phyloP scores from a whole-genome alignment of 139 green algal genomes.

The Dunaliella sp. region DNA sequence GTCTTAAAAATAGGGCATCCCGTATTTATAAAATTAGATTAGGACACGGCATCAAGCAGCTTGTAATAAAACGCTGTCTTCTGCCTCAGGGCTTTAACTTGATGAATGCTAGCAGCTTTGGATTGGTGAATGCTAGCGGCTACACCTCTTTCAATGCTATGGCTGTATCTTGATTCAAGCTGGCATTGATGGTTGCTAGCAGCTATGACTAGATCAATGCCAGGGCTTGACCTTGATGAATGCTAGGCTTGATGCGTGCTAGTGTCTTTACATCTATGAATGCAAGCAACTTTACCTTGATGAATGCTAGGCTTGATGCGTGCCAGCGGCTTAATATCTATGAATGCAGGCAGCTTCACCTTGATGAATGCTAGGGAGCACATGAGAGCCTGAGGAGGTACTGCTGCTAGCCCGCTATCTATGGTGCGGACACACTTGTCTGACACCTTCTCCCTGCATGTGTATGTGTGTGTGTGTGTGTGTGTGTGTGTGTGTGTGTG shows the following conservation, averaged over 20 bases:
- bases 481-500: too few relatives aligned
- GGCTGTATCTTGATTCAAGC: too few relatives aligned
- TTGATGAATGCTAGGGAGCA: slow-evolving; percentile 61
- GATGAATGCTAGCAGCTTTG: too few relatives aligned
- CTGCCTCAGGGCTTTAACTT: too few relatives aligned
- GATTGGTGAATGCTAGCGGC: too few relatives aligned
- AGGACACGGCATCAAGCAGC: too few relatives aligned
- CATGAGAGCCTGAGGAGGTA: slow-evolving; percentile 62
- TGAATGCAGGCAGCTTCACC: slow-evolving; percentile 20
- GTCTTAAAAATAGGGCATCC: too few relatives aligned
- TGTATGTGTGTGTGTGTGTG: slow-evolving; percentile 7
- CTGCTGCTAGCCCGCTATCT: slow-evolving; percentile 63
- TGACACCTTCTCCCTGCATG: slow-evolving; percentile 59
- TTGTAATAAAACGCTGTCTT: too few relatives aligned
- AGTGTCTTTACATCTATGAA: background rate
- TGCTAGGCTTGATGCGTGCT: background rate
- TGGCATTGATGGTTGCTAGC: background rate
- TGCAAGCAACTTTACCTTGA: too few relatives aligned
- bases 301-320: slow-evolving; percentile 55
- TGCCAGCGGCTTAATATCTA: background rate
- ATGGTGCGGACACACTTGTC: slow-evolving; percentile 53
- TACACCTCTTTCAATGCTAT: too few relatives aligned
- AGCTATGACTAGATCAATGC: background rate
- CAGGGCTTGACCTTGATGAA: too few relatives aligned
- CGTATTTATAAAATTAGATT: too few relatives aligned